phyloP scores from a whole-genome alignment of 352 stramenopile species.

The Phytopythium ostracodes region DNA sequence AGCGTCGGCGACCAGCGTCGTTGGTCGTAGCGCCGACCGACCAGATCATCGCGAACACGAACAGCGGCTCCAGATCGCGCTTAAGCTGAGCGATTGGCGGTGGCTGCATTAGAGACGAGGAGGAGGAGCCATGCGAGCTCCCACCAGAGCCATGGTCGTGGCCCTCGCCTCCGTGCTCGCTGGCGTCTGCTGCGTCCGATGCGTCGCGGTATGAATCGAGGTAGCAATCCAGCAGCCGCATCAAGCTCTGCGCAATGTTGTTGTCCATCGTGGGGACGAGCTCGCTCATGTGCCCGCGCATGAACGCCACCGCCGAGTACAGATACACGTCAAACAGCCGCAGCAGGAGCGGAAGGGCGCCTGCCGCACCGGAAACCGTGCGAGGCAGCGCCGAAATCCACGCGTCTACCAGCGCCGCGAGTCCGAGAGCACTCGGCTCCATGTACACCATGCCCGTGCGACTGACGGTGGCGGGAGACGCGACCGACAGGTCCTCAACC shows the following conservation, averaged over 20 bases:
- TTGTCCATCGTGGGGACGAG: constrained; percentile 93
- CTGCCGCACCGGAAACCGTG: constrained; percentile 19
- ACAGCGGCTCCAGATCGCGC: constrained; percentile 79
- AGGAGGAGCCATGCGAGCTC: neutral
- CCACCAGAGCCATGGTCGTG: constrained; percentile 1
- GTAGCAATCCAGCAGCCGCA: constrained; percentile 92
- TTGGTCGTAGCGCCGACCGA: constrained; percentile 91
- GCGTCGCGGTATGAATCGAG: constrained; percentile 67
- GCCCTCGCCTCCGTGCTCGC: neutral
- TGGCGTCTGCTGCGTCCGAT: constrained; percentile 9
- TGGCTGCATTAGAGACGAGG: constrained; percentile 18
- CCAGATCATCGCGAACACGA: constrained; percentile 93
- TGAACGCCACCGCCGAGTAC: constrained; percentile 79
- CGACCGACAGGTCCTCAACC: constrained; percentile 92
- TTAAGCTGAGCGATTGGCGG: constrained; percentile 58
- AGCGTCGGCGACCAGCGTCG: constrained; percentile 70
- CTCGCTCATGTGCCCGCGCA: constrained; percentile 86
- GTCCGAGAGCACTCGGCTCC: constrained; percentile 89
- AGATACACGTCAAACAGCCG: constrained; percentile 91
- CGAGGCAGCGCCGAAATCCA: constrained; percentile 67
- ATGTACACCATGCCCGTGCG: constrained; percentile 97
- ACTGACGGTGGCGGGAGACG: constrained; percentile 91
- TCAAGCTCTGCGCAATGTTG: constrained; percentile 88
- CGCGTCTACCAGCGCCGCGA: constrained; percentile 84
- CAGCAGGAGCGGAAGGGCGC: constrained; percentile 41